Percentiles rank a stretch among this genome's conserved stretches.
These are phyloP conservation scores for Agrostemma githago DNA, from an alignment of 148 eudicot genomes.

Conservation along the genomic window DNA sequence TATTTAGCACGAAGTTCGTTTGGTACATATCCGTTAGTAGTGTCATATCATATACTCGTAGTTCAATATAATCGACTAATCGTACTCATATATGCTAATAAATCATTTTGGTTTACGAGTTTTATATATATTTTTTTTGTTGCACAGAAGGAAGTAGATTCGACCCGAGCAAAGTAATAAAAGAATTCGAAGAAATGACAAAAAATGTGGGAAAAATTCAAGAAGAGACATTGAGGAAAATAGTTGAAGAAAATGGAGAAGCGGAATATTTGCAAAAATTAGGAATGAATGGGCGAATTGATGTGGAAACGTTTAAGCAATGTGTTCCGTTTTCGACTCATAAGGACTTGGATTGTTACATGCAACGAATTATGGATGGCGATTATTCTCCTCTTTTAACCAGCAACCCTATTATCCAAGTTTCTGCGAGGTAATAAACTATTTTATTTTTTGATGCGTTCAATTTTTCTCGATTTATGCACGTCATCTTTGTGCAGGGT, in stretches of 20 bases:
- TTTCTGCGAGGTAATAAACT: slow-evolving; percentile 58
- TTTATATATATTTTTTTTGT: neutral
- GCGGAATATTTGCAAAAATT: slow-evolving; percentile 32
- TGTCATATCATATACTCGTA: no score
- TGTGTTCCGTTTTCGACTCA: slow-evolving; percentile 68
- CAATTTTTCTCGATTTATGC: no score
- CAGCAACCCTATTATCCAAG: slow-evolving; percentile 53
- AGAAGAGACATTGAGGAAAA: slow-evolving; percentile 34
- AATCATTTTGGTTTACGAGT: no score
- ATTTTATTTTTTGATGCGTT: no score
- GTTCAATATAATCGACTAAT: no score
- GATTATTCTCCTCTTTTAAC: slow-evolving; percentile 63
- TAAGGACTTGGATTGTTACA: slow-evolving; percentile 61
- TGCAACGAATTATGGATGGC: slow-evolving; percentile 67
- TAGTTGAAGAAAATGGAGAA: slow-evolving; percentile 31
- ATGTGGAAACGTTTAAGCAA: slow-evolving; percentile 53
- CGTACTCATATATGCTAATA: no score
- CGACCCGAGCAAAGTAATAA: slow-evolving; percentile 26
- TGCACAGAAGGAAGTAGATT: slow-evolving; percentile 1
- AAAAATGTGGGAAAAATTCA: slow-evolving; percentile 36
- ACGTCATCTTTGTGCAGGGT: no score
- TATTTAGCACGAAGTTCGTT: no score
- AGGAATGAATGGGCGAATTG: slow-evolving; percentile 42
- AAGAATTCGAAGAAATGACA: slow-evolving; percentile 37
- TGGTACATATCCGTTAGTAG: no score